phyloP scores from a whole-genome alignment of 495 filamentous ascomycete genomes.

The Oidiodendron maius region DNA sequence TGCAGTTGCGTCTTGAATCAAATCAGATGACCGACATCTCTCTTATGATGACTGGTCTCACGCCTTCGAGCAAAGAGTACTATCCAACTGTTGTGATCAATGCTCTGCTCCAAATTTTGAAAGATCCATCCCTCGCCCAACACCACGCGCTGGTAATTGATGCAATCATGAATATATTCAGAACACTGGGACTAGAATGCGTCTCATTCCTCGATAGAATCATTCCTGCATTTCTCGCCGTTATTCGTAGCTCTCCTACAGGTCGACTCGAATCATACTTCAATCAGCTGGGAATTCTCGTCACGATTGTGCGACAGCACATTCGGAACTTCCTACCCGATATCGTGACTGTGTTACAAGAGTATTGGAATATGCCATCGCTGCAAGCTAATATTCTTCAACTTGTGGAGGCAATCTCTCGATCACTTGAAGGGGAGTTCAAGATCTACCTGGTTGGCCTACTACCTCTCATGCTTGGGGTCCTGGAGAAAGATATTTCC shows the following conservation, averaged over 20 bases:
- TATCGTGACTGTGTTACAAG: conserved; percentile 75
- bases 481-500: conserved; percentile 80
- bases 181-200: conserved; percentile 89
- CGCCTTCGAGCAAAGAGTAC: conserved; percentile 94
- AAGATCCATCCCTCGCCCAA: conserved; percentile 78
- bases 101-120: conserved; percentile 82
- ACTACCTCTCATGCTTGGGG: conserved; percentile 85
- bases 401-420: conserved; percentile 87
- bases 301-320: conserved; percentile 92
- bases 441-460: conserved; percentile 85
- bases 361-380: conserved; percentile 75
- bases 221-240: conserved; percentile 83
- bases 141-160: conserved; percentile 96
- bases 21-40: conserved; percentile 82
- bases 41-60: conserved; percentile 95
- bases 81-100: conserved; percentile 98
- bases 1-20: conserved; percentile 53
- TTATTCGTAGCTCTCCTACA: conserved; percentile 69
- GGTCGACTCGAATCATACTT: conserved; percentile 88
- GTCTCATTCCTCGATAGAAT: conserved; percentile 90
- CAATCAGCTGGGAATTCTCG: conserved; percentile 87
- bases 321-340: conserved; percentile 82
- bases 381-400: conserved; percentile 87
- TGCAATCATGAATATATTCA: conserved; percentile 97
- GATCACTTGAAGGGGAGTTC: conserved; percentile 93